phyloP scores from a whole-genome alignment of 2,329 filamentous ascomycete genomes.

The Cladophialophora immunda region DNA sequence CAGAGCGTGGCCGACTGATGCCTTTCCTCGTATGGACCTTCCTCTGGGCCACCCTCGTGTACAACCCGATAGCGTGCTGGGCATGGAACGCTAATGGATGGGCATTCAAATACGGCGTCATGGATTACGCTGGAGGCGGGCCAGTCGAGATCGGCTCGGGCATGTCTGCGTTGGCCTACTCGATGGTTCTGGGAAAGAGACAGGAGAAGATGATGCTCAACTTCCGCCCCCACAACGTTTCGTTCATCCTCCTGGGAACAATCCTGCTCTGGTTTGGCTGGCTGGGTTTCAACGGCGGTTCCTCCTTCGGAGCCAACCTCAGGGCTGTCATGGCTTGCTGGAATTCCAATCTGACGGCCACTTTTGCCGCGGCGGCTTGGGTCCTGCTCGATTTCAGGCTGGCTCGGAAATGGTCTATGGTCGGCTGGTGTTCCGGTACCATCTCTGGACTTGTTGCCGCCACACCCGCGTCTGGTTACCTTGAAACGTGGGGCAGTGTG shows the following conservation, averaged over 20 bases:
- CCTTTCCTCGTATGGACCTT: slow-evolving; percentile 96
- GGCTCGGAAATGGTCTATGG: slow-evolving; percentile 92
- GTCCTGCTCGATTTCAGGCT: slow-evolving; percentile 94
- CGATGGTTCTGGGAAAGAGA: slow-evolving; percentile 90
- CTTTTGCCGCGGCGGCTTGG: slow-evolving; percentile 93
- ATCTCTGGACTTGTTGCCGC: slow-evolving; percentile 89
- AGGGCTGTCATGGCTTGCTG: slow-evolving; percentile 96
- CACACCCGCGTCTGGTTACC: slow-evolving; percentile 76
- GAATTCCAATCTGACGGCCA: slow-evolving; percentile 94
- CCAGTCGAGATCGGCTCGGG: slow-evolving; percentile 98
- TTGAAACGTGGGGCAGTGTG: slow-evolving; percentile 65
- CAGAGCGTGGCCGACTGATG: slow-evolving; percentile 90
- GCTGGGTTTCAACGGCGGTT: slow-evolving; percentile 98
- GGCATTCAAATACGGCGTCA: slow-evolving; percentile 87
- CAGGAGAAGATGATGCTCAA: slow-evolving; percentile 99
- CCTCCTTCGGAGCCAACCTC: slow-evolving; percentile 90
- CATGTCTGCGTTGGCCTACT: slow-evolving; percentile 92
- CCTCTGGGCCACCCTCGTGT: slow-evolving; percentile 95
- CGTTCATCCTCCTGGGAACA: slow-evolving; percentile 93
- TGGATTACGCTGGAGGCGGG: slow-evolving; percentile 95
- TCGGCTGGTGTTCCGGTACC: slow-evolving; percentile 89
- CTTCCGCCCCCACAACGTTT: slow-evolving; percentile 99
- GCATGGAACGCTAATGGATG: slow-evolving; percentile 95
- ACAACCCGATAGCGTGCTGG: slow-evolving; percentile 97
- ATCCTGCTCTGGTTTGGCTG: slow-evolving; percentile 98